Percentiles rank a stretch among this genome's conserved stretches.
Evolutionary conservation across 2,329 filamentous ascomycete species (phyloP).

Genomic region (Ophiobolus disseminans): DNA sequence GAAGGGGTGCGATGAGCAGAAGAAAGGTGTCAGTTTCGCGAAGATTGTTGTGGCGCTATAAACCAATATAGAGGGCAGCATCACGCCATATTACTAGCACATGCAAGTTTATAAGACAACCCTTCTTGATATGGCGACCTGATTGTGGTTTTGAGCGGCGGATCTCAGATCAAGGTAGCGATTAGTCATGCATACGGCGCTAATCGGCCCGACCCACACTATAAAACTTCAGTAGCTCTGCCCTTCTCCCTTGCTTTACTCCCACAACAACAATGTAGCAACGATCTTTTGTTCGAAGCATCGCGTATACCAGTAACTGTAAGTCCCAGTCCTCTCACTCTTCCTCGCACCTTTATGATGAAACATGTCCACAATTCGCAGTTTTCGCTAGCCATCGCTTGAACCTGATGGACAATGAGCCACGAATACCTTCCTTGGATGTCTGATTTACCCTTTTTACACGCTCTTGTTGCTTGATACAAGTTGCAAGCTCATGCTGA

Average conservation of each 20-base stretch:
- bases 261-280: not conserved
- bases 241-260: no score
- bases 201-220: no score
- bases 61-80: not conserved
- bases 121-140: no score
- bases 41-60: slow-evolving; percentile 42
- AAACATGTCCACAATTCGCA: slow-evolving; percentile 83
- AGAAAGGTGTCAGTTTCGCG: slow-evolving; percentile 43
- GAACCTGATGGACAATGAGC: slow-evolving; percentile 75
- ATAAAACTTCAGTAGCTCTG: no score
- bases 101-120: no score
- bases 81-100: no score
- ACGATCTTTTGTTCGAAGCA: not conserved
- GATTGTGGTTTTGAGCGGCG: no score
- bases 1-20: slow-evolving; percentile 36
- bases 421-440: slow-evolving; percentile 74
- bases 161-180: no score
- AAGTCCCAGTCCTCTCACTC: slow-evolving; percentile 31
- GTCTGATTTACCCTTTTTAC: slow-evolving; percentile 61
- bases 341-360: slow-evolving; percentile 62
- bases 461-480: slow-evolving; percentile 7
- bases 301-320: slow-evolving; percentile 20
- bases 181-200: no score
- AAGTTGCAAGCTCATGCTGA: slow-evolving; percentile 20
- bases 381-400: slow-evolving; percentile 77